Base-by-base conservation (phyloP, 176 grass and related monocot genomes). In the Aegilops tauschii region DNA sequence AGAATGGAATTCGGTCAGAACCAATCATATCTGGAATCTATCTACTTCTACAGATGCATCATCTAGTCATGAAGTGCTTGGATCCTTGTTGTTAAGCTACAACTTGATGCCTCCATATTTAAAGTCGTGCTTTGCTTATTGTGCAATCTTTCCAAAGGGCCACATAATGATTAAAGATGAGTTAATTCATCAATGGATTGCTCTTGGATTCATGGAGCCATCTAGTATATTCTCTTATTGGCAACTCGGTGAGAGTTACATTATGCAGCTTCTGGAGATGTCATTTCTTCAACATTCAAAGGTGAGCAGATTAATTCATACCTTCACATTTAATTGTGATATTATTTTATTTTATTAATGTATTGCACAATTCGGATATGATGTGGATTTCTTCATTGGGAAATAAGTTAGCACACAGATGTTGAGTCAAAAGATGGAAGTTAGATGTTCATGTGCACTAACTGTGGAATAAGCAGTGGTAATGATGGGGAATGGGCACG, bases 101-200 rank as follows among this genome's bases (percentile, higher is more conserved):
- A 12, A 32, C 1, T 2, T 35, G 3, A 90, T 90, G 88, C 39
- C 10, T 1, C 7, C 11, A 25, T 2, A 50, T 9, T 25, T 86
- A 16, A 82, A 61, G 34, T 13, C 71, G 44, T 87, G 73, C 6
- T 87, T 90, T 47, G 64, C 75, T 17, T 86, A 86, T 10, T 86
- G 78, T 34, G 83, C 71, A n/a, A 63, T 79, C 12, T 71, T 78
- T 37, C 50, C 47, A 25, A 83, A 87, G 69, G 77, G 69, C 14
- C 20, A 5, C 1, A 10, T 52, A 2, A 69, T 90, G 13, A 2
- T n/a, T 31, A 83, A 82, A 65, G 23, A 83, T 34, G 35, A 85
- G 37, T 27, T 90, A n/a, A 86, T 90, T 29, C 9, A 78, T 1
- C 79, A 90, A 31, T 90, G 89, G 84, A 52, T 68, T 40, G 52